Base-by-base conservation (phyloP, 1,139 yeast genomes). In the Yamadazyma atmosphaerica region DNA sequence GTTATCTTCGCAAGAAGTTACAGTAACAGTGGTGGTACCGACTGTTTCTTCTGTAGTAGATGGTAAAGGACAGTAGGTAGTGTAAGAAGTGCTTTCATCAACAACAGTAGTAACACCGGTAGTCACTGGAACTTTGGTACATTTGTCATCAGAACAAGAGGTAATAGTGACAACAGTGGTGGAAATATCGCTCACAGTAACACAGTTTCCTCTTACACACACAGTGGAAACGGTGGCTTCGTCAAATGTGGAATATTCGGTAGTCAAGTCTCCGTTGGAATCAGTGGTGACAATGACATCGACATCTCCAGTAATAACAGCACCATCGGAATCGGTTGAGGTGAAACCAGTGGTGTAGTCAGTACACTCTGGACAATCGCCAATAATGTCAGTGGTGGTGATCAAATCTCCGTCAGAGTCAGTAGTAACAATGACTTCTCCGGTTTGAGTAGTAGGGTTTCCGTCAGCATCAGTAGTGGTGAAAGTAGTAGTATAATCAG, bases 161-260 rank as follows among this genome's bases (percentile, higher is more conserved):
- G 81, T 75, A 60, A 75, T 61, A 53, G 81, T 75, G 41, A 70
- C 63, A 47, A 68, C 61, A 29, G 57, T 47, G 15, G 56, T 46
- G 12, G 41, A 41, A 32, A 50, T 39, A 18, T 39, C 46, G 25
- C 58, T 34, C 35, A 24, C 52, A 34, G 47, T 37, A 13, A 52
- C 48, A 42, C 49, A 44, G 19, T 26, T 24, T 18, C 45, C 47
- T 37, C 42, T 45, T 4, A 43, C 40, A 41, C 49, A 45, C 17
- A 28, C 39, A 8, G 43, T 27, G 6, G 42, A 36, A 23, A 41
- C 36, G 6, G 49, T 38, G 6, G 35, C 33, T 13, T 30, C 41
- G 13, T 17, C 38, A 17, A 36, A 12, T 19, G 30, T 30, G 13
- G 38, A 33, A 21, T 31, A 30, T 10, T 25, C 30, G 17, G 30